These are phyloP conservation scores for Periconia sp. DNA, from an alignment of 2,329 filamentous ascomycete species.

Conservation along the genomic window DNA sequence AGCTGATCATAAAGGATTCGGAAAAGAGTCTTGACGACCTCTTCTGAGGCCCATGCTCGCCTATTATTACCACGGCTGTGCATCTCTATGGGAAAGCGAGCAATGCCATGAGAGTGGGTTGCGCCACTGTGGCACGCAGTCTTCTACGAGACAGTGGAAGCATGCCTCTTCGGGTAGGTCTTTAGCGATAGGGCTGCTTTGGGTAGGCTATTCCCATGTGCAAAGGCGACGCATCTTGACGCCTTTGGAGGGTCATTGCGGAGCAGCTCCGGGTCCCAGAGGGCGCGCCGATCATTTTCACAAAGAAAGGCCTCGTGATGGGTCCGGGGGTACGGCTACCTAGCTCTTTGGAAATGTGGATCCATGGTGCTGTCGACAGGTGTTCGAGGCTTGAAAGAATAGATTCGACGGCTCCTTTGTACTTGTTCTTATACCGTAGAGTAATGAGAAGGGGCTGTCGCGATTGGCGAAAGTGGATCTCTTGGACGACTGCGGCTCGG, in stretches of 20 bases:
- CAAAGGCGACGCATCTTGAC: constrained; percentile 8
- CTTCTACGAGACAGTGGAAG: constrained; percentile 25
- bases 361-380: too few relatives aligned
- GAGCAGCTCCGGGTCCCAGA: constrained; percentile 1
- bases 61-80: neutral
- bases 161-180: constrained; percentile 22
- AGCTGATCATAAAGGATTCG: constrained; percentile 90
- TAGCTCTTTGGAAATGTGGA: too few relatives aligned
- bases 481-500: constrained; percentile 1
- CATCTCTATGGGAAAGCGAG: neutral
- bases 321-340: too few relatives aligned
- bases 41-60: constrained; percentile 57
- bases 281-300: too few relatives aligned
- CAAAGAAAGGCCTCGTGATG: too few relatives aligned
- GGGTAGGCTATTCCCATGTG: constrained; percentile 21
- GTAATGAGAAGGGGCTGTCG: neutral
- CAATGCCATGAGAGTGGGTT: constrained; percentile 15
- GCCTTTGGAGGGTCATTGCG: constrained; percentile 1
- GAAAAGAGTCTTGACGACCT: constrained; percentile 91
- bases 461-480: constrained; percentile 1
- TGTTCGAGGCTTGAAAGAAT: neutral
- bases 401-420: neutral
- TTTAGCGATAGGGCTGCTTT: constrained; percentile 15
- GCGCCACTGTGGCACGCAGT: constrained; percentile 48
- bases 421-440: too few relatives aligned